Evolutionary conservation across 148 eudicot species (phyloP).

Genomic region (Cornus suecica): DNA sequence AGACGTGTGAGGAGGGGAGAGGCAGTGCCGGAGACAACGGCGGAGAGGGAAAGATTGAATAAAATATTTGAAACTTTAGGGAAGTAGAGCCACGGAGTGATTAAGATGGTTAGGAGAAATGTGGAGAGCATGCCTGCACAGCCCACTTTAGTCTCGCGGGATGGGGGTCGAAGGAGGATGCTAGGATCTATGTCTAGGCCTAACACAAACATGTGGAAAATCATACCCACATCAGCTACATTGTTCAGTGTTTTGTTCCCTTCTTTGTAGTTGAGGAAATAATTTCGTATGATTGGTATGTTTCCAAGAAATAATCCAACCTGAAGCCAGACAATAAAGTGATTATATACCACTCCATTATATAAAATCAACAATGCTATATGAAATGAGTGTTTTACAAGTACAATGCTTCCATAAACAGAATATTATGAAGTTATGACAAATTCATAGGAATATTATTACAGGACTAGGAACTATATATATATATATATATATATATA

Average conservation of each 20-base stretch:
- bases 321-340: conserved; percentile 37
- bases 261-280: neutral
- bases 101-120: conserved; percentile 36
- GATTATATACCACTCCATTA: too few relatives aligned
- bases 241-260: conserved; percentile 38
- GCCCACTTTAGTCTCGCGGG: conserved; percentile 62
- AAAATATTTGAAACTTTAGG: conserved; percentile 13
- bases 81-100: conserved; percentile 40
- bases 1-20: conserved; percentile 71
- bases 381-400: neutral
- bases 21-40: conserved; percentile 64
- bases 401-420: neutral
- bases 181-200: conserved; percentile 79
- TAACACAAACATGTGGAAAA: conserved; percentile 70
- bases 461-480: too few relatives aligned
- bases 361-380: too few relatives aligned
- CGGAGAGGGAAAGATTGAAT: conserved; percentile 53
- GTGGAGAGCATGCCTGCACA: conserved; percentile 59
- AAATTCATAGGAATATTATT: too few relatives aligned
- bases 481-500: too few relatives aligned
- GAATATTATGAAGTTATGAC: too few relatives aligned
- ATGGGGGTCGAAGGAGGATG: conserved; percentile 43
- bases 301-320: conserved; percentile 67
- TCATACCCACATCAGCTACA: conserved; percentile 79
- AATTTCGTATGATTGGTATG: conserved; percentile 25